phyloP scores from a whole-genome alignment of 1,284 basidiomycete genomes.

The Ganoderma resinaceum region DNA sequence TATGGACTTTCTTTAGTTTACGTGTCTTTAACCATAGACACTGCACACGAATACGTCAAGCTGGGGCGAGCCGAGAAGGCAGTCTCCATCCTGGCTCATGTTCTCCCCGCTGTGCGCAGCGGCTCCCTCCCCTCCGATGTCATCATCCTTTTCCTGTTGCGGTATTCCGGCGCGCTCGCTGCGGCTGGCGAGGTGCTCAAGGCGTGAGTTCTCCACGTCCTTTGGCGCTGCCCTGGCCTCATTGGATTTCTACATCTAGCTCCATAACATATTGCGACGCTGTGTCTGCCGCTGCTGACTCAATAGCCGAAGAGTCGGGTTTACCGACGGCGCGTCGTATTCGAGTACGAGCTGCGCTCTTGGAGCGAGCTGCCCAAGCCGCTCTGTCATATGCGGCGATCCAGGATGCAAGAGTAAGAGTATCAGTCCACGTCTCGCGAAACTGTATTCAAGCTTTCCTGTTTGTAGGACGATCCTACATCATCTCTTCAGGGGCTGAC shows the following conservation, averaged over 20 bases:
- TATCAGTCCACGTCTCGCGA: not conserved
- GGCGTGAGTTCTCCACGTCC: constrained; percentile 56
- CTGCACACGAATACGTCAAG: constrained; percentile 80
- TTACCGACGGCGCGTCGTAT: constrained; percentile 63
- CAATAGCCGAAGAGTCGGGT: constrained; percentile 55
- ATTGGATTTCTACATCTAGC: constrained; percentile 42
- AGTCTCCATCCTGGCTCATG: constrained; percentile 64
- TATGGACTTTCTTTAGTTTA: constrained; percentile 57
- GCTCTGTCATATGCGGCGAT: constrained; percentile 72
- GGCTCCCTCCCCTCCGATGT: constrained; percentile 55
- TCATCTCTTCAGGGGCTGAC: constrained; percentile 67
- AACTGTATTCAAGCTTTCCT: constrained; percentile 8
- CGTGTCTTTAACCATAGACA: constrained; percentile 67
- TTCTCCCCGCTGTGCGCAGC: constrained; percentile 52
- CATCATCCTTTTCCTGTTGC: constrained; percentile 63
- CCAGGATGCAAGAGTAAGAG: constrained; percentile 66
- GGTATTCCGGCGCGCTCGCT: constrained; percentile 73
- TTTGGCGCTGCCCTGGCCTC: not conserved
- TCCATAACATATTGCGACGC: constrained; percentile 66
- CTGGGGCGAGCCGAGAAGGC: constrained; percentile 81
- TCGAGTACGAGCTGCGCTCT: constrained; percentile 57
- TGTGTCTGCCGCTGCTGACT: constrained; percentile 48
- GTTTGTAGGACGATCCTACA: constrained; percentile 67
- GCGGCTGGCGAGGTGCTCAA: constrained; percentile 63
- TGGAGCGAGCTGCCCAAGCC: constrained; percentile 79